Evolutionary conservation across 306 rosid genomes (phyloP), one percentile per base, ranked within the genome.

Genomic region (Begonia loranthoides): DNA sequence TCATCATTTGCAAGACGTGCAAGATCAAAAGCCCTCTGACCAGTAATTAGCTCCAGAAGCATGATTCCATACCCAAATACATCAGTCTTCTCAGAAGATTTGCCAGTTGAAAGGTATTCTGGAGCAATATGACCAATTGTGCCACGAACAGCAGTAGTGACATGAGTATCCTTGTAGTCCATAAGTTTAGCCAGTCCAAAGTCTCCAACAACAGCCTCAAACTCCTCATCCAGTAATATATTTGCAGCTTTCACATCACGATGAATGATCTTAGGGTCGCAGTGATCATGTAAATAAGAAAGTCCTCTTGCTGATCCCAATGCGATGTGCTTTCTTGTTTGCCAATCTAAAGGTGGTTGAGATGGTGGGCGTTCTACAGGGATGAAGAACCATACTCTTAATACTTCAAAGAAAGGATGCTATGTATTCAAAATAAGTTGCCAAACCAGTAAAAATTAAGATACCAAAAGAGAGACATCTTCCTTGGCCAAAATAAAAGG

Each of bases 211-310:
- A 88, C 95, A 45, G 95, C 95, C 69, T 75, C 95, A 16, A 74
- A 88, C 60, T 81, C 88, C 56, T 88, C 95, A 57, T 88, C 95
- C 66, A 88, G 70, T 68, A 88, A 65, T 66, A 88, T 88, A 39
- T 84, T 88, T 50, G 96, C 95, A 52, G 96, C 95, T 66, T 88
- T 88, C 46, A 88, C 95, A 68, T 84, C 89, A 62, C 89, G 88
- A 57, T 84, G 96, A 71, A 88, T 88, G 62, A 88, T 84, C 73
- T 84, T 84, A 12, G 96, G 95, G 70, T 84, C 88, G 67, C 93
- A 88, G 58, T 88, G 93, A 70, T 84, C 94, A 49, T 88, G 97
- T 67, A 88, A 76, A 73, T 88, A 84, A 51, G 93, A 79, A 54
- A 84, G 87, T 17, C 95, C 97, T 70, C 87, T 73, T 5, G 97